Evolutionary conservation across 108 stramenopile genomes (phyloP).

Genomic region (Chaetoceros tenuissimus): DNA sequence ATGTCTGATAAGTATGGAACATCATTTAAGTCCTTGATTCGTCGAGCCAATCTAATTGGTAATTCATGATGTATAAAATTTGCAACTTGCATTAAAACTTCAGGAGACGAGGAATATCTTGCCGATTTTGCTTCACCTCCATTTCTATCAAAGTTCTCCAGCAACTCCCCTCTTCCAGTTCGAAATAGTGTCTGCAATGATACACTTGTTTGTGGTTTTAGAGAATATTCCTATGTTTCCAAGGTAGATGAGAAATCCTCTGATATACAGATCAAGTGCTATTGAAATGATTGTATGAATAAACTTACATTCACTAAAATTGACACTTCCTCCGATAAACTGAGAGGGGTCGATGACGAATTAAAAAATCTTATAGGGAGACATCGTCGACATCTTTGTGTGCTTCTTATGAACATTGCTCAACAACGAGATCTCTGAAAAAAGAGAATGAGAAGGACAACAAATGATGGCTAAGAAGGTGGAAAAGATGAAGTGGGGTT

Average conservation of each 20-base stretch:
- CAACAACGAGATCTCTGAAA: no score
- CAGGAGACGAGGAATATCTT: conserved; percentile 7
- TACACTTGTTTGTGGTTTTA: conserved; percentile 50
- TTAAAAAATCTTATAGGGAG: no score
- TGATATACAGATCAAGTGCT: no score
- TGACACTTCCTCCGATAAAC: no score
- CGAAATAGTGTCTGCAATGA: conserved; percentile 71
- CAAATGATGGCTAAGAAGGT: no score
- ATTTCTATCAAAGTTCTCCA: conserved; percentile 26
- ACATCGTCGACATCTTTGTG: no score
- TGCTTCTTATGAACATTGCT: no score
- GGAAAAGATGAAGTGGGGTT: no score
- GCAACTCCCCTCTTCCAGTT: conserved; percentile 72
- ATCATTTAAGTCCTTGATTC: conserved; percentile 64
- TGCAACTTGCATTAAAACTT: conserved; percentile 45
- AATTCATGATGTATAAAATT: conserved; percentile 59
- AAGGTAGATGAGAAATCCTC: not conserved
- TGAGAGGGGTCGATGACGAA: no score
- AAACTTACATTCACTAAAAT: no score
- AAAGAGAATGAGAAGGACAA: no score
- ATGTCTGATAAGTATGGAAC: conserved; percentile 38
- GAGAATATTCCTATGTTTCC: conserved; percentile 14
- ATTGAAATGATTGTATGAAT: no score
- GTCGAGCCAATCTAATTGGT: conserved; percentile 79
- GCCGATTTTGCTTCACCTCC: not conserved